Evolutionary conservation across 441 rosid genomes (phyloP).

Genomic region (Euphorbia corollata): DNA sequence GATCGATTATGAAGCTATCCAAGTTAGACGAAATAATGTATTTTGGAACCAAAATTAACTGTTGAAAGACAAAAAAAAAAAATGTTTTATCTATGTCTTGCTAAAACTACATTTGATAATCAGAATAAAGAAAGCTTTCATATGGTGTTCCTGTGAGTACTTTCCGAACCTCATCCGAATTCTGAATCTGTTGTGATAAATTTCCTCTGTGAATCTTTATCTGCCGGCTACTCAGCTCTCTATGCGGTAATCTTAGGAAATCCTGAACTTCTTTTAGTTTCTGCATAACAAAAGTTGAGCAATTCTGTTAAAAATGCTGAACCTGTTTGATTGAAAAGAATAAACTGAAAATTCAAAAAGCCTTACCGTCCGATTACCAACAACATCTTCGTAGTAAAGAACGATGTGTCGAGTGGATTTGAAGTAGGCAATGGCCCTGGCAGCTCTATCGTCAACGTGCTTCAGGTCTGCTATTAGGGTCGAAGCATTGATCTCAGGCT

Average conservation of each 20-base stretch:
- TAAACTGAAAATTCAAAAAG: not conserved
- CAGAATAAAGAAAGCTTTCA: slow-evolving; percentile 31
- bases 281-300: slow-evolving; percentile 22
- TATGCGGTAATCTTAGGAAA: slow-evolving; percentile 30
- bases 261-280: slow-evolving; percentile 35
- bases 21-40: not conserved
- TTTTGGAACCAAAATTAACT: not conserved
- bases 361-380: slow-evolving; percentile 36
- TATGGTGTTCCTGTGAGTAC: slow-evolving; percentile 32
- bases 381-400: slow-evolving; percentile 47
- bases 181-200: slow-evolving; percentile 28
- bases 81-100: not conserved
- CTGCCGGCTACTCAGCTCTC: slow-evolving; percentile 38
- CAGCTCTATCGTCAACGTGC: slow-evolving; percentile 33
- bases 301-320: not conserved
- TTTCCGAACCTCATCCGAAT: slow-evolving; percentile 31
- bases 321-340: not conserved
- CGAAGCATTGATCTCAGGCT: slow-evolving; percentile 35
- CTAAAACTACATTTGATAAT: slow-evolving; percentile 15
- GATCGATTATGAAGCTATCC: not conserved
- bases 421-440: slow-evolving; percentile 35
- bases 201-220: slow-evolving; percentile 39
- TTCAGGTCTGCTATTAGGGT: slow-evolving; percentile 33
- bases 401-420: slow-evolving; percentile 40
- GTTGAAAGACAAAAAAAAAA: not conserved